Evolutionary conservation across 345 rosid genomes (phyloP), one percentile per base, ranked within the genome.

Genomic region (Anastatica hierochuntica): DNA sequence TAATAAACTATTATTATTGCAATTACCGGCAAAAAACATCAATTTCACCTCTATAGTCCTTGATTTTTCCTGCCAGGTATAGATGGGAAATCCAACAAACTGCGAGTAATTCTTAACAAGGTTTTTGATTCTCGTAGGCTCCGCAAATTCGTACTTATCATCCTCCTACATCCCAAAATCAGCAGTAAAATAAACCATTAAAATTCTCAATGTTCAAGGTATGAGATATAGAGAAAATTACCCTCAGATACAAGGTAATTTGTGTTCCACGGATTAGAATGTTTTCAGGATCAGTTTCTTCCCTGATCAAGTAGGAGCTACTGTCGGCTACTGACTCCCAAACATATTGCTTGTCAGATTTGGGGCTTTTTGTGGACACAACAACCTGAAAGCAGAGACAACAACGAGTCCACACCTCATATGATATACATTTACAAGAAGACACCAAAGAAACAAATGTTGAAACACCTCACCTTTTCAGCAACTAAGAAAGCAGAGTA

Each of bases 401-500:
- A 51, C 4, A 1, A 13, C 52, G 45, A 59, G 55, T 10, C 13
- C 13, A 66, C 10, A 36, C 14, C 45, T 66, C 39, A 8, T 12
- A 6, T 35, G n/a, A 16, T 15, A 27, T 5, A 42, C 19, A 42
- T 6, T 7, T 15, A 33, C 7, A 1, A 34, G 17, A 45, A 51
- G 3, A 46, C 30, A 39, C 3, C n/a, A 20, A 26, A 16, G 16
- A 1, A 49, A 53, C 7, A 42, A 30, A 49, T 24, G 3, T 18
- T 15, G 0, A 33, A 37, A 47, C 11, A 19, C 10, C 10, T n/a
- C 62, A 88, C 96, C 98, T 81, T 88, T 52, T 88, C 84, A 53
- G 98, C 88, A 34, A 92, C 96, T 67, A 92, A 85, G 74, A 92
- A 92, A 45, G 98, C 88, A 50, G 98, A 88, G 76, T 92, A 88